Percentiles rank a stretch among this genome's conserved stretches.
phyloP scores from a whole-genome alignment of 192 early-diverging fungal species.

The Radiomyces spectabilis region DNA sequence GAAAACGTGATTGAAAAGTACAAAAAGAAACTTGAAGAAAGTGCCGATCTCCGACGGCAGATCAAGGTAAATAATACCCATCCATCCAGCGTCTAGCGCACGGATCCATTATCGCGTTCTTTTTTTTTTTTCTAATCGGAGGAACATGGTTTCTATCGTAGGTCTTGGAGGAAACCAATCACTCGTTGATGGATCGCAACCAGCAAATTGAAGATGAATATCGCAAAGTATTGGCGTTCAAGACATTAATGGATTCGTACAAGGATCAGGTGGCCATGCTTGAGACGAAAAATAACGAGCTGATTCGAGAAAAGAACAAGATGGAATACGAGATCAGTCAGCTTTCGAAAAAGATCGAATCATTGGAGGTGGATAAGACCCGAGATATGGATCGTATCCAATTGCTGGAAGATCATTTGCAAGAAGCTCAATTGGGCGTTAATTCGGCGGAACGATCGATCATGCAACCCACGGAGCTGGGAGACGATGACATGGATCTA shows the following conservation, averaged over 20 bases:
- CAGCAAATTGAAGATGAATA: conserved; percentile 83
- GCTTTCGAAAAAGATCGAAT: conserved; percentile 50
- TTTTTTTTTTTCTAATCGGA: no score
- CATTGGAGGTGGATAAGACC: conserved; percentile 53
- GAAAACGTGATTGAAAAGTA: conserved; percentile 96
- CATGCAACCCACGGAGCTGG: no score
- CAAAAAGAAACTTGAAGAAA: conserved; percentile 91
- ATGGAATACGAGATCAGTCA: conserved; percentile 64
- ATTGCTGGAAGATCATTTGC: conserved; percentile 69
- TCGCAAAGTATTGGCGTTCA: conserved; percentile 67
- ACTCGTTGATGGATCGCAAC: conserved; percentile 60
- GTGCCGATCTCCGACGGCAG: conserved; percentile 68
- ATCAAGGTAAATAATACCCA: conserved; percentile 50
- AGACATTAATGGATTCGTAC: conserved; percentile 80
- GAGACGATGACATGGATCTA: no score
- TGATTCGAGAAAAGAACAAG: conserved; percentile 66
- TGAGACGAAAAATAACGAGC: conserved; percentile 60
- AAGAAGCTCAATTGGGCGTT: conserved; percentile 72
- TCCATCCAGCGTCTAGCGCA: no score
- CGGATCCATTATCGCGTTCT: no score
- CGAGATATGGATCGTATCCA: conserved; percentile 71
- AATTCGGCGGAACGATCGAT: no score
- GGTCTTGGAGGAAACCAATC: conserved; percentile 69
- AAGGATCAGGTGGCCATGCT: conserved; percentile 73
- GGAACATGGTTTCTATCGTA: no score